Base-by-base conservation (phyloP, 305 asterid genomes). In the Fraxinus ornus region DNA sequence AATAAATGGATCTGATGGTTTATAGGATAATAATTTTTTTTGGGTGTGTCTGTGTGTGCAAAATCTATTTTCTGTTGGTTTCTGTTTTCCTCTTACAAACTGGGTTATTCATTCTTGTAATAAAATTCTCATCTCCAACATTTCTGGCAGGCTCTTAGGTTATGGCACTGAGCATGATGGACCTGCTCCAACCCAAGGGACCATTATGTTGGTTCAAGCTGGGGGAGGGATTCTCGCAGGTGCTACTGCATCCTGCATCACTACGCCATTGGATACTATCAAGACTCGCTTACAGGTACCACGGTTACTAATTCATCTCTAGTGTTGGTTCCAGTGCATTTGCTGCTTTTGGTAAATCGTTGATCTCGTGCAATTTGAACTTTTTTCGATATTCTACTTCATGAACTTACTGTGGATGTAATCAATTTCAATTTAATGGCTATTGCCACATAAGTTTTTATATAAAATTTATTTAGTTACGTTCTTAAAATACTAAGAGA, bases 251-350 rank as follows among this genome's bases (percentile, higher is more conserved):
- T 93, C 99, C 80, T 92, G 90, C 83, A 86, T 95, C 77, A 95
- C 99, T 71, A 94, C 99, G 55, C 99, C 99, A 36, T 77, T 95
- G 90, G 98, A 95, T 81, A 95, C 99, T 49, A 94, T 95, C 44
- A 95, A 95, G 87, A 95, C 99, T 70, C 95, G 99, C 85, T 89
- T 95, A 79, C 98, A 95, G 95, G 99, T 49, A 15, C 22, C 19
- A 52, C 0, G 8, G 21, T 17, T 52, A 17, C 19, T 52, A 17
- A 49, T 49, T 15, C 21, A 49, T 49, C 60, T 49, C 21, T 15
- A 17, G 21, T 49, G 60, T 15, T 15, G 60, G 2, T 49, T 49
- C n/a, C 62, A 52, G 22, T 52, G 62, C 62, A 52, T 70, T 78
- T 77, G 74, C 70, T 36, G 21, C 60, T 35, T 73, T 71, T 77